Base-by-base conservation (phyloP, 2,329 filamentous ascomycete genomes). In the Didymella glomerata region DNA sequence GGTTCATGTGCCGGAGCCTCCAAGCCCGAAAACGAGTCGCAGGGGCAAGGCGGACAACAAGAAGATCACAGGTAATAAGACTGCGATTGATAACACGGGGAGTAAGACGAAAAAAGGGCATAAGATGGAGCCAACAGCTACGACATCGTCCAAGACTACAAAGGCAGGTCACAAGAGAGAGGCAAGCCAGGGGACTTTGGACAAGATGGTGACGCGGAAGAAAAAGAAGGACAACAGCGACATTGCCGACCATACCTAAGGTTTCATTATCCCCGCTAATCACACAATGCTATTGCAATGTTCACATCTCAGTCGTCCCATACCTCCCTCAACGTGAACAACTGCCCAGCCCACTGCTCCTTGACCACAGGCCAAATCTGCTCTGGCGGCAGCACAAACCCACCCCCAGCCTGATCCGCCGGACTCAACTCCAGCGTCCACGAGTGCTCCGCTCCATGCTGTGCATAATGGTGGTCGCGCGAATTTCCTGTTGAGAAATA, bases 31-130 rank as follows among this genome's bases (percentile, higher is more conserved):
- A 20, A 58, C 49, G 34, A 62, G 47, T 41, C 66, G 67, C 49
- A 65, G 62, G 22, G 65, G 58, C 6, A 40, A 90, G 82, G 50
- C 89, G 74, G 2, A 88, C 86, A 0, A 85, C 84, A 76, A 85
- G 88, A 49, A 90, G 59, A 58, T 90, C 72, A 10, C 86, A 85
- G 0, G 86, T 85, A 16, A 86, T 69, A 28, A 86, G 84, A 64
- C 57, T 14, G 57, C 10, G 22, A 52, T 60, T 18, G 44, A 38
- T n/a, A 60, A 55, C 3, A 60, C 48, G 4, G 57, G 47, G 4
- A 20, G 38, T 22, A 59, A 73, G 65, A 9, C 46, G 8, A 59
- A 90, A 73, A 8, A 85, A 84, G 0, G 86, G 85, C 16, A 86
- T 69, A 34, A 86, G 84, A 64, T 54, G 50, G 46, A 54, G 41